Evolutionary conservation across 179 eudicot species (phyloP).

Genomic region (Beta corolliflora): DNA sequence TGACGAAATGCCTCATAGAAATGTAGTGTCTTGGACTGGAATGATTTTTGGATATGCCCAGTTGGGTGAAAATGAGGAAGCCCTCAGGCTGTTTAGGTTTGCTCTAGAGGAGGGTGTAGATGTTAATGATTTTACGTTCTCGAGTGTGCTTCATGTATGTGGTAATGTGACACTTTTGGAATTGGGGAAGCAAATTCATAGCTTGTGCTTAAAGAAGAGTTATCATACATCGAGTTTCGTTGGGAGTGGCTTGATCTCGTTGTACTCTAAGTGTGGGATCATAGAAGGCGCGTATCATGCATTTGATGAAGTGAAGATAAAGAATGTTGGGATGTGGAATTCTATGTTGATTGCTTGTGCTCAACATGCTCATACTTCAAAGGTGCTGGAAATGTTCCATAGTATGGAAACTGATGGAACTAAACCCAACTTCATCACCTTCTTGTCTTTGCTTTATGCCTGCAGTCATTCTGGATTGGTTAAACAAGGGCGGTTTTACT

Average conservation of each 20-base stretch:
- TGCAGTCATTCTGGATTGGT: conserved; percentile 91
- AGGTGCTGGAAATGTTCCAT: conserved; percentile 54
- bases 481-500: conserved; percentile 65
- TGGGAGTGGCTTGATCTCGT: conserved; percentile 77
- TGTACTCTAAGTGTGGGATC: conserved; percentile 85
- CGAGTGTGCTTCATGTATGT: conserved; percentile 85
- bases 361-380: conserved; percentile 65
- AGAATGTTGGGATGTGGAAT: conserved; percentile 88
- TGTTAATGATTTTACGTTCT: conserved; percentile 86
- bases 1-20: conserved; percentile 76
- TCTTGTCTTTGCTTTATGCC: conserved; percentile 70
- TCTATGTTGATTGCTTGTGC: conserved; percentile 88
- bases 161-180: conserved; percentile 68
- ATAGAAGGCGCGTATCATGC: conserved; percentile 60
- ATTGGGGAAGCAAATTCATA: conserved; percentile 73
- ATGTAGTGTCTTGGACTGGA: conserved; percentile 93
- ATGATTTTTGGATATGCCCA: conserved; percentile 86
- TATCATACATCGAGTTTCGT: conserved; percentile 69
- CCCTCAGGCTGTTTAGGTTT: conserved; percentile 60
- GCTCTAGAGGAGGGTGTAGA: conserved; percentile 58
- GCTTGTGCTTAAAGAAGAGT: conserved; percentile 62
- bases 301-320: conserved; percentile 49
- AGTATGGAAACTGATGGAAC: conserved; percentile 48
- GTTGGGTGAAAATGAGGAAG: conserved; percentile 74
- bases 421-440: conserved; percentile 86